phyloP scores from a whole-genome alignment of 2,329 filamentous ascomycete species.

The Talaromyces sp. region DNA sequence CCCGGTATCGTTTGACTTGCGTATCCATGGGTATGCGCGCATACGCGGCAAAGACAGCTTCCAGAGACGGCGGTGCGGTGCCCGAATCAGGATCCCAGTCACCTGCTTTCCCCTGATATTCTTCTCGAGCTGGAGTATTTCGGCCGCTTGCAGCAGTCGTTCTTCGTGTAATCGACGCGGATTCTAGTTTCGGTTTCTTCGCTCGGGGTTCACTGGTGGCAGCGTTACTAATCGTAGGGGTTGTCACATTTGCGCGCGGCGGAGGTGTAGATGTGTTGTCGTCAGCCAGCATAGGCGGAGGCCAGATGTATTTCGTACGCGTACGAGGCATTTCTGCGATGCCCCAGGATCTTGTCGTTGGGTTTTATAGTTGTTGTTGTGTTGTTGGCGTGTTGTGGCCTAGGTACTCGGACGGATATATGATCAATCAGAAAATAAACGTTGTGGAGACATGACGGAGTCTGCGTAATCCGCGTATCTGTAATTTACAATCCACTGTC shows the following conservation, averaged over 20 bases:
- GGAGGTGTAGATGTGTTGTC: conserved; percentile 2
- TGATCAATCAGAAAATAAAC: neutral
- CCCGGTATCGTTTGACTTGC: conserved; percentile 15
- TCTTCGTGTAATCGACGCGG: neutral
- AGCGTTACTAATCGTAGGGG: conserved; percentile 1
- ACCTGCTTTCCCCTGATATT: neutral
- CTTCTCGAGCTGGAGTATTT: neutral
- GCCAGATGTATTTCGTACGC: conserved; percentile 21
- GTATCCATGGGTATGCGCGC: conserved; percentile 10
- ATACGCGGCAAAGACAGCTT: conserved; percentile 6
- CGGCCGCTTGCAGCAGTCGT: neutral
- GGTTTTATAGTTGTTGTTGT: neutral
- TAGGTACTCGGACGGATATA: neutral
- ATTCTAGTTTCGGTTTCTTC: conserved; percentile 17
- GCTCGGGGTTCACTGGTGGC: conserved; percentile 9
- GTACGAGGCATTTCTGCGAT: conserved; percentile 18
- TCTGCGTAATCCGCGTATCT: neutral
- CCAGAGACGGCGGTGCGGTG: conserved; percentile 4
- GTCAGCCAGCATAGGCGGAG: conserved; percentile 10
- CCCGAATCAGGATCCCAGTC: conserved; percentile 11
- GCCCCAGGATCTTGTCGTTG: too few species aligned
- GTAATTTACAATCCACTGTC: neutral
- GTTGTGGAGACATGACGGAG: conserved; percentile 8
- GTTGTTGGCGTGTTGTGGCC: neutral
- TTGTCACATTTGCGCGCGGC: neutral